A percentile compares a stretch with the other conserved stretches of the same genome.
Evolutionary conservation across 2,329 filamentous ascomycete species (phyloP).

Genomic region (Ceratocystis eucalypticola): DNA sequence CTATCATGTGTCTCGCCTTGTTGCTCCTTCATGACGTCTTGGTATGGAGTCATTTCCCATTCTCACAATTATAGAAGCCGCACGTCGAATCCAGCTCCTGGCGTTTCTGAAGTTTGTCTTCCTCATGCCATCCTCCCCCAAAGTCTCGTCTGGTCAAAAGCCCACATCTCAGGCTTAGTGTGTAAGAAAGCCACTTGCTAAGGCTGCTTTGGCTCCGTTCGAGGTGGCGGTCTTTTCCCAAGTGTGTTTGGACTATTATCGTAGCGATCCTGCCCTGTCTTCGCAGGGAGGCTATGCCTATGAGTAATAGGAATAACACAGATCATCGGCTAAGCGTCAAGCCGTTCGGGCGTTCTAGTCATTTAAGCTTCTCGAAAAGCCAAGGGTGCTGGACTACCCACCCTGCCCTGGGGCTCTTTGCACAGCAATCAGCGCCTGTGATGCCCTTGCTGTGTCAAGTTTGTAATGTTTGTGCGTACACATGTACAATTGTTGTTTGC

Average conservation of each 20-base stretch:
- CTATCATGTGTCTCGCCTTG: slow-evolving; percentile 7
- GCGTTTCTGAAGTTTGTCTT: neutral
- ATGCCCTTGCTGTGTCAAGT: neutral
- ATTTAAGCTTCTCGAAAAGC: no score
- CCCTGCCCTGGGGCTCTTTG: no score
- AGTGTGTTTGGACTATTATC: neutral
- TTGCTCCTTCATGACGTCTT: slow-evolving; percentile 4
- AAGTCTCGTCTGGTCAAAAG: neutral
- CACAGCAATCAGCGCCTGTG: neutral
- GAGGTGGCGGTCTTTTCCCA: neutral
- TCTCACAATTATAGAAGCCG: slow-evolving; percentile 1
- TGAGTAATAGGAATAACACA: neutral
- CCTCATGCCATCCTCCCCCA: neutral
- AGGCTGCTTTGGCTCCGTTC: neutral
- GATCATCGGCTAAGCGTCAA: neutral
- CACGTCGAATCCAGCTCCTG: neutral
- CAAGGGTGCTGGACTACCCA: no score
- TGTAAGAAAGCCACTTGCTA: neutral
- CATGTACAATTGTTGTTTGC: neutral
- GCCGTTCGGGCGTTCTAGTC: no score
- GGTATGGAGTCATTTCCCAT: neutral
- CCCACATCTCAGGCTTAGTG: neutral
- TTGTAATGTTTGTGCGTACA: neutral
- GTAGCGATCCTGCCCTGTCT: neutral
- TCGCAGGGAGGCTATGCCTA: neutral